Evolutionary conservation across 352 stramenopile genomes (phyloP), one percentile per base, ranked within the genome.

Genomic region (Phytopythium boreale): DNA sequence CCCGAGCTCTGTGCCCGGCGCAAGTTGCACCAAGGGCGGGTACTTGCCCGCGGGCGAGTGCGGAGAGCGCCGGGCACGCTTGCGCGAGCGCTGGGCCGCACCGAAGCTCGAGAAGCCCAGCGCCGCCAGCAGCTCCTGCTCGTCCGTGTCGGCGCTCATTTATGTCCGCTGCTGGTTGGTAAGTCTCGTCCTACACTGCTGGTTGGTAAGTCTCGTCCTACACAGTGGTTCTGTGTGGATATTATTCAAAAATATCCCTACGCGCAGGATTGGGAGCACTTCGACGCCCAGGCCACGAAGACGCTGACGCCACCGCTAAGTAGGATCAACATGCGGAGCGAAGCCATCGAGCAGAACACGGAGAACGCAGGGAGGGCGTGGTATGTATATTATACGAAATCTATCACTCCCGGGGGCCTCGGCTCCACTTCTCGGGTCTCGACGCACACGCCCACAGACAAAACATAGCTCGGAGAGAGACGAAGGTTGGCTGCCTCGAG

Each of bases 81-180:
- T 74, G 61, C 58, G 68, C 58, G 63, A 62, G n/a, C 57, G 57
- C 43, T 64, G 64, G 34, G 20, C 9, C 29, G 62, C 62, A 1
- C 86, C 86, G 65, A 94, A 94, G 37, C 72, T 75, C 24, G 77
- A 64, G 46, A 94, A 92, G 44, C 86, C 86, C 70, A 94, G 72
- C 15, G 81, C 60, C 12, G 67, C 63, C 36, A 68, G 68, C 64
- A 88, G 64, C 7, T 65, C 66, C 20, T 70, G 67, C 5, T 87
- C 69, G 1, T 82, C 34, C 26, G 43, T 66, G 68, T 63, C 51
- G 66, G 64, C 66, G 71, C 59, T 68, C 74, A 81, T 77, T 68
- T 61, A n/a, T n/a, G 43, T 50, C 2, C 27, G 47, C 47, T 39
- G 34, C 11, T 49, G 41, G 41, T 49, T 11, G 19, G 41, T 49